Evolutionary conservation across 495 filamentous ascomycete species (phyloP).

Genomic region (Trichoderma reesei): DNA sequence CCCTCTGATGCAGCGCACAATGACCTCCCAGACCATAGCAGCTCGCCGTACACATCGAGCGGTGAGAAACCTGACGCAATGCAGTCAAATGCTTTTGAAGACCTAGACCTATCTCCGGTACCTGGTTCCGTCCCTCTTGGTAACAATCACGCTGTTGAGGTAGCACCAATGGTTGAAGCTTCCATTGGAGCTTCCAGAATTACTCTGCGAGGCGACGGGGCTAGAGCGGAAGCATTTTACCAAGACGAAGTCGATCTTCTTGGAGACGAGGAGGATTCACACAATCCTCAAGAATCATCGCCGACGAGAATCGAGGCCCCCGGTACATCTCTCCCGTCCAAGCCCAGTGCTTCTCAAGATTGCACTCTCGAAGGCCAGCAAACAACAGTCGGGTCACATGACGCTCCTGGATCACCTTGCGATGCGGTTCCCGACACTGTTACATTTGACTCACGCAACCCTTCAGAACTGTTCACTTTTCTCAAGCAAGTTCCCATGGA

Average conservation of each 20-base stretch:
- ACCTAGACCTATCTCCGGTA: not conserved
- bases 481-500: not conserved
- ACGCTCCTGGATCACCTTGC: not conserved
- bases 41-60: not conserved
- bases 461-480: not conserved
- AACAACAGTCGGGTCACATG: not conserved
- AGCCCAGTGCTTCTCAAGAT: not conserved
- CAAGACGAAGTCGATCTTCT: not conserved
- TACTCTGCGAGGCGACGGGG: not conserved
- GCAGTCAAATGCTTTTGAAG: not conserved
- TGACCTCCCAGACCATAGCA: not conserved
- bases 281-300: not conserved
- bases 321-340: not conserved
- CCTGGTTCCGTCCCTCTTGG: not conserved
- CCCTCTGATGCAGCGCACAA: not conserved
- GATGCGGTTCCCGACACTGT: not conserved
- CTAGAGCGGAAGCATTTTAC: not conserved
- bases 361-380: not conserved
- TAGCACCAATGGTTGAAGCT: not conserved
- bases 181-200: not conserved
- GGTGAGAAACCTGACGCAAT: not conserved
- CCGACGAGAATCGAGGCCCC: not conserved
- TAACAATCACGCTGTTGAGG: not conserved
- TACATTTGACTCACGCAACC: not conserved
- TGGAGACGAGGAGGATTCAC: not conserved